Evolutionary conservation across 495 filamentous ascomycete species (phyloP).

Genomic region (Hypoxylon cercidicola): DNA sequence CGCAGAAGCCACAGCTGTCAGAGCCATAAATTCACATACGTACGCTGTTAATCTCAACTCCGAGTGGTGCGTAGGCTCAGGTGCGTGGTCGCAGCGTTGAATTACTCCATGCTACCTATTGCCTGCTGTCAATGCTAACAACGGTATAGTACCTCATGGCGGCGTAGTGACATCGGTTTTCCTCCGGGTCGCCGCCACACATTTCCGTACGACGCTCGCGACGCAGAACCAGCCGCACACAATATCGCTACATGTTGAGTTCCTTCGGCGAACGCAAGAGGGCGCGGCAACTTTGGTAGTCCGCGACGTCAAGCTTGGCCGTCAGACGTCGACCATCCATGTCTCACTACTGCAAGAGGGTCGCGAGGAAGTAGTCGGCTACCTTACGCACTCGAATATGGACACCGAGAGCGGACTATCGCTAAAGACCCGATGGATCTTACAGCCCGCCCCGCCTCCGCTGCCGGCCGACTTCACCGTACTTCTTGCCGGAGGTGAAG

Average conservation of each 20-base stretch:
- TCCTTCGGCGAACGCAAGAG: slow-evolving; percentile 73
- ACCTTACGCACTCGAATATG: slow-evolving; percentile 72
- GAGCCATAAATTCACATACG: slow-evolving; percentile 64
- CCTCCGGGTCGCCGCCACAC: slow-evolving; percentile 66
- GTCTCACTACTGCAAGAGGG: slow-evolving; percentile 64
- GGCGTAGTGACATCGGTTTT: slow-evolving; percentile 75
- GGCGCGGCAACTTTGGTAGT: slow-evolving; percentile 70
- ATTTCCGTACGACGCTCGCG: slow-evolving; percentile 72
- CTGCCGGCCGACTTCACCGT: slow-evolving; percentile 52
- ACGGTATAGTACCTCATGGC: slow-evolving; percentile 74
- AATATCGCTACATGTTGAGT: slow-evolving; percentile 72
- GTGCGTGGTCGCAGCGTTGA: slow-evolving; percentile 45
- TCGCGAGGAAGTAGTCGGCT: slow-evolving; percentile 71
- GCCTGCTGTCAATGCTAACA: background rate
- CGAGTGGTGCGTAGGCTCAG: slow-evolving; percentile 81
- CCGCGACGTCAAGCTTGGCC: slow-evolving; percentile 75
- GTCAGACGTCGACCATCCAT: slow-evolving; percentile 75
- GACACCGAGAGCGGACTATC: slow-evolving; percentile 66
- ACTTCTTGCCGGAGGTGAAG: slow-evolving; percentile 51
- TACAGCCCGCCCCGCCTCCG: slow-evolving; percentile 55
- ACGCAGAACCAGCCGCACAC: slow-evolving; percentile 71
- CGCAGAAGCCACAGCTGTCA: slow-evolving; percentile 67
- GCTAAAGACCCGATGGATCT: slow-evolving; percentile 60
- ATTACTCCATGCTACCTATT: background rate
- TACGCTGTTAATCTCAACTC: slow-evolving; percentile 67